These are phyloP conservation scores for Colletotrichum simmondsii DNA, from an alignment of 2,329 filamentous ascomycete genomes.

Conservation along the genomic window DNA sequence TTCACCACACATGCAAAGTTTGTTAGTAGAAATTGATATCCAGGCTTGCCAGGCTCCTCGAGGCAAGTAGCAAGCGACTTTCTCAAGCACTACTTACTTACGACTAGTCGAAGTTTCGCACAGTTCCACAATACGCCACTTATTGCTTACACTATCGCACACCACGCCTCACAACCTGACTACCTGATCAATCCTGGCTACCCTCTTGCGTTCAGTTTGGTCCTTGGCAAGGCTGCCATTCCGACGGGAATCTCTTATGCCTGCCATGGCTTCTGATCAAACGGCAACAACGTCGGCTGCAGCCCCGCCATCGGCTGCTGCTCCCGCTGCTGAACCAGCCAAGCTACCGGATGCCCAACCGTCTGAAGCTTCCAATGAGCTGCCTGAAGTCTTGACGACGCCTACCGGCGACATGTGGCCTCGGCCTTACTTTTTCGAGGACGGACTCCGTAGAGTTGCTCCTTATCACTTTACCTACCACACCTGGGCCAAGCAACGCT, in stretches of 20 bases:
- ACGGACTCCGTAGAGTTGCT: slow-evolving; percentile 82
- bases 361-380: neutral
- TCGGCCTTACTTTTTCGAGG: slow-evolving; percentile 83
- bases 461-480: slow-evolving; percentile 97
- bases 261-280: slow-evolving; percentile 20
- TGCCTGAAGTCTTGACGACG: slow-evolving; percentile 42
- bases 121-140: neutral
- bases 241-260: slow-evolving; percentile 4
- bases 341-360: neutral
- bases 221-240: slow-evolving; percentile 23
- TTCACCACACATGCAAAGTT: neutral
- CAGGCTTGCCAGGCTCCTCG: neutral
- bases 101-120: neutral
- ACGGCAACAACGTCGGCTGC: neutral
- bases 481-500: slow-evolving; percentile 93
- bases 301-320: neutral
- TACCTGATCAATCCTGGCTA: slow-evolving; percentile 25
- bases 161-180: no score
- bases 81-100: neutral
- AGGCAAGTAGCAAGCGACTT: neutral
- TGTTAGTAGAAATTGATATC: neutral
- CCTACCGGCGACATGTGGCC: slow-evolving; percentile 57
- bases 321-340: neutral
- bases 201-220: slow-evolving; percentile 13
- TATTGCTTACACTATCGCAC: neutral